These are phyloP conservation scores for Xylariaceae sp. DNA, from an alignment of 2,329 filamentous ascomycete species.

Conservation along the genomic window DNA sequence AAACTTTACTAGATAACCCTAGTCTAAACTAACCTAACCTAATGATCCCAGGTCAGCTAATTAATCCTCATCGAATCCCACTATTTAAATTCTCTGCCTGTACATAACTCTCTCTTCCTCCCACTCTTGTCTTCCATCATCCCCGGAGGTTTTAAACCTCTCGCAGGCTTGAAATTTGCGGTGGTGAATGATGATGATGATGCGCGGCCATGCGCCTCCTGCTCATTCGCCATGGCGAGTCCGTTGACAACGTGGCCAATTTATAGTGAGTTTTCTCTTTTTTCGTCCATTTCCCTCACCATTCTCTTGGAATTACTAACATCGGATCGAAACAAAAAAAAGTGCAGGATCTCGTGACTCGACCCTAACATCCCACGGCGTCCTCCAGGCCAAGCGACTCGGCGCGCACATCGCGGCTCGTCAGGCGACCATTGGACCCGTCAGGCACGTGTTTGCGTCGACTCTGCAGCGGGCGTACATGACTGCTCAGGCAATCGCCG, in stretches of 20 bases:
- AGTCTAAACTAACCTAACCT: too few species aligned
- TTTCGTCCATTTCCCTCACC: not conserved
- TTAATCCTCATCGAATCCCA: too few species aligned
- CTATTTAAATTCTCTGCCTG: too few species aligned
- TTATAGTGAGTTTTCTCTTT: constrained; percentile 53
- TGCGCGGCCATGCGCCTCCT: constrained; percentile 49
- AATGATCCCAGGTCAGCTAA: too few species aligned
- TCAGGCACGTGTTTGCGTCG: constrained; percentile 71
- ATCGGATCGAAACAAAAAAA: too few species aligned
- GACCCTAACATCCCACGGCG: constrained; percentile 72
- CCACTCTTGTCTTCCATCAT: not conserved
- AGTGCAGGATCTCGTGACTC: constrained; percentile 79
- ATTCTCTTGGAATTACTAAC: too few species aligned
- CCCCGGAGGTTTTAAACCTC: too few species aligned
- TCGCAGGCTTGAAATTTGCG: too few species aligned
- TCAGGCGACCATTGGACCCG: constrained; percentile 21
- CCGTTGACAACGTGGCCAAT: constrained; percentile 79
- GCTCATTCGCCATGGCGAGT: constrained; percentile 83
- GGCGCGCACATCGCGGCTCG: constrained; percentile 53
- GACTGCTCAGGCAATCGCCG: constrained; percentile 62
- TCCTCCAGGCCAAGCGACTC: constrained; percentile 69
- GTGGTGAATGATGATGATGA: constrained; percentile 25
- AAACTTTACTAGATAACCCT: too few species aligned
- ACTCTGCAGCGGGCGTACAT: constrained; percentile 67
- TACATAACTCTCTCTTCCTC: too few species aligned